Percentiles rank a stretch among this genome's conserved stretches.
These are phyloP conservation scores for Boletellus sp. DNA, from an alignment of 1,284 basidiomycete genomes.

Conservation along the genomic window DNA sequence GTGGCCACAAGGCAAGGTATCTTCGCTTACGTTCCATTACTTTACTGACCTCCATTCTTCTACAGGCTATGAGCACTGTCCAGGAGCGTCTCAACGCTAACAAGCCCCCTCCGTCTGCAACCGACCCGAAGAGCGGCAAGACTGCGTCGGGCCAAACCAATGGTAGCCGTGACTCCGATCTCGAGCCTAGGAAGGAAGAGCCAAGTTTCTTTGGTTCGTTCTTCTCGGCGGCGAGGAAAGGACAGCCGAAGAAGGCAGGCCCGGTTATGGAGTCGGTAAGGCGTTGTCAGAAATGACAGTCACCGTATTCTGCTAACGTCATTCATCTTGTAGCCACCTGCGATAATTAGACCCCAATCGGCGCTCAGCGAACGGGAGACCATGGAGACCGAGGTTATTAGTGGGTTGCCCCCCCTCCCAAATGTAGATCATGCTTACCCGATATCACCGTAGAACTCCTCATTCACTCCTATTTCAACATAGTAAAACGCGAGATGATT, in stretches of 20 bases:
- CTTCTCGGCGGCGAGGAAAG: constrained; percentile 78
- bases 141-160: constrained; percentile 65
- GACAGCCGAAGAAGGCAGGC: constrained; percentile 63
- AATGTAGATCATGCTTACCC: neutral
- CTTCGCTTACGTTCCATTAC: neutral
- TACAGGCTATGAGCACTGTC: constrained; percentile 85
- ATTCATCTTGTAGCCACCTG: constrained; percentile 58
- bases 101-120: constrained; percentile 60
- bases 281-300: neutral
- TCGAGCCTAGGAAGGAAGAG: constrained; percentile 86
- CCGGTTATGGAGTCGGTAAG: constrained; percentile 78
- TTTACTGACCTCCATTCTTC: constrained; percentile 6
- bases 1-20: constrained; percentile 75
- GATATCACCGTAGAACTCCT: constrained; percentile 63
- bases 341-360: constrained; percentile 88
- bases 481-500: constrained; percentile 98
- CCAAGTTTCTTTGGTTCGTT: constrained; percentile 94
- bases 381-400: constrained; percentile 99
- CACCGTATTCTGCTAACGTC: neutral
- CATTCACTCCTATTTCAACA: constrained; percentile 93
- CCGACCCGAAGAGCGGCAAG: constrained; percentile 72
- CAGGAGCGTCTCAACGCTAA: constrained; percentile 79
- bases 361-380: constrained; percentile 92
- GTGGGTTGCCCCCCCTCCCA: constrained; percentile 50
- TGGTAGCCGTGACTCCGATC: constrained; percentile 92